Evolutionary conservation across 139 green algal species (phyloP).

Genomic region (Micromonas pusilla): DNA sequence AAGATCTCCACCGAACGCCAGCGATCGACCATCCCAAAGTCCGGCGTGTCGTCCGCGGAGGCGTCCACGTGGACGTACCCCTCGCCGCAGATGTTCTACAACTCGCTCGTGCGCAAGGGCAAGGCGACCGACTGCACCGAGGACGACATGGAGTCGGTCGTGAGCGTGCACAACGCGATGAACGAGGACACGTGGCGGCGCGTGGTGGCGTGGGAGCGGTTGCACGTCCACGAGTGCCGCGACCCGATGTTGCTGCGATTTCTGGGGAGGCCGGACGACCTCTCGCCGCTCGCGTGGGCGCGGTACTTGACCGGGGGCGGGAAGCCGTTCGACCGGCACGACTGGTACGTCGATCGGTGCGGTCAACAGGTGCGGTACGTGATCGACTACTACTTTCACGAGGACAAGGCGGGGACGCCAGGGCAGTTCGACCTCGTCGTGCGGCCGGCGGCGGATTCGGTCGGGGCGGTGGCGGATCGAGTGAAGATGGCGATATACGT

Average conservation of each 20-base stretch:
- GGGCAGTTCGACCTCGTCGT: constrained; percentile 76
- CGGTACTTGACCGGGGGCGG: constrained; percentile 46
- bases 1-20: constrained; percentile 64
- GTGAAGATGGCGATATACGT: constrained; percentile 86
- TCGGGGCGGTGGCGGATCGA: constrained; percentile 61
- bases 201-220: constrained; percentile 73
- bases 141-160: constrained; percentile 81
- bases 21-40: constrained; percentile 81
- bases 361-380: constrained; percentile 85
- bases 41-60: constrained; percentile 15
- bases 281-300: constrained; percentile 73
- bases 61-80: constrained; percentile 77
- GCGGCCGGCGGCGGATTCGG: constrained; percentile 78
- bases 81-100: constrained; percentile 96
- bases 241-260: constrained; percentile 71
- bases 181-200: constrained; percentile 88
- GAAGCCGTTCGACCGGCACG: constrained; percentile 86
- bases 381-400: constrained; percentile 96
- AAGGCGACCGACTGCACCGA: constrained; percentile 86
- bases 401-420: constrained; percentile 73
- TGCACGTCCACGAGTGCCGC: constrained; percentile 65
- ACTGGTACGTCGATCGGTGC: constrained; percentile 85
- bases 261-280: constrained; percentile 72
- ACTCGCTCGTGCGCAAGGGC: constrained; percentile 83
- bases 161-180: constrained; percentile 84